phyloP scores from a whole-genome alignment of 2,329 filamentous ascomycete genomes.

The Sarocladium strictum region DNA sequence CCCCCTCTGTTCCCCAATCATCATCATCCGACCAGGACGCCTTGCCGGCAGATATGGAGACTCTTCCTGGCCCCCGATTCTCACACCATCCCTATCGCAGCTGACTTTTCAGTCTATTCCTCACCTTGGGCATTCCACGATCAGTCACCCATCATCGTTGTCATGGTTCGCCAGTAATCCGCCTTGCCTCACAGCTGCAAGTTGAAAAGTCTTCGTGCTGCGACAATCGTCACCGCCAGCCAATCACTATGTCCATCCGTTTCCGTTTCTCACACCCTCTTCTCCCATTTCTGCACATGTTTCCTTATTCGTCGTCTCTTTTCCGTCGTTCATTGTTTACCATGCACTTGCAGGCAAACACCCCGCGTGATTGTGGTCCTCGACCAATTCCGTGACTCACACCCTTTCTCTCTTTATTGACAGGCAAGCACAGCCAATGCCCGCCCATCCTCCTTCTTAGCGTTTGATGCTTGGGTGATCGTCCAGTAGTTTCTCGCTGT shows the following conservation, averaged over 20 bases:
- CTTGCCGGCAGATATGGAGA: background rate
- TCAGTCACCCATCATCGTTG: background rate
- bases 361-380: background rate
- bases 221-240: conserved; percentile 1
- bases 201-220: background rate
- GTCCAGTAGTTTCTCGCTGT: background rate
- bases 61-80: background rate
- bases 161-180: conserved; percentile 4
- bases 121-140: too few relatives aligned
- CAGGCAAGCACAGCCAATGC: background rate
- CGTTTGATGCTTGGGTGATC: background rate
- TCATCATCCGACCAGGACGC: background rate
- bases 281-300: background rate
- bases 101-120: too few relatives aligned
- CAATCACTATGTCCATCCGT: background rate
- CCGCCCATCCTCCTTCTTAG: background rate
- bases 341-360: too few relatives aligned
- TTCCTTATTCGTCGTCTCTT: background rate
- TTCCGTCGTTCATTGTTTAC: too few relatives aligned
- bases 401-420: background rate
- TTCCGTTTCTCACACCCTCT: background rate
- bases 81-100: too few relatives aligned
- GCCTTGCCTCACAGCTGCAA: background rate
- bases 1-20: background rate
- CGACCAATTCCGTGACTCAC: background rate